Base-by-base conservation (phyloP, 495 filamentous ascomycete species). In the Astrothelium macrocarpum region DNA sequence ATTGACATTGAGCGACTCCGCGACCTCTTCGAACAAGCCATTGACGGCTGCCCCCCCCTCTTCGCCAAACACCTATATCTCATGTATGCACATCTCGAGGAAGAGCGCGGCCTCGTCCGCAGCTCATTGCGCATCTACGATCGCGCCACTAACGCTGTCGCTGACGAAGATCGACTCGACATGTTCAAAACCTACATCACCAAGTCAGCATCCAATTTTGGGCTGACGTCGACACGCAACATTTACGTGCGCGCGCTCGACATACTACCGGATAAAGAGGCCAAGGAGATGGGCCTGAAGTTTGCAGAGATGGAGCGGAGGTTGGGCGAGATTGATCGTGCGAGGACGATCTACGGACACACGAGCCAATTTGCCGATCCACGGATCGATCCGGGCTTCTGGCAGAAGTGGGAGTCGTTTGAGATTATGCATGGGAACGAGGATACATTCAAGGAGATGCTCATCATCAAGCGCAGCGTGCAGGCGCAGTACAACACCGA, bases 101-200 rank as follows among this genome's bases (percentile, higher is more conserved):
- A 99, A 75, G 95, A 97, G 71, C 84, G 94, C 14, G 94, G 94
- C 18, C 84, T 99, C 20, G 91, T 94, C n/a, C 82, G 94, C 53
- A 94, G 97, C 71, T 95, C 95, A 28, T 97, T 99, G 94, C 86
- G 94, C 32, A 99, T 99, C 63, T 99, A 99, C 75, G 94, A 99
- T 75, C 89, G 94, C 59, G 94, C 95, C 29, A 97, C 94, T 20
- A 88, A 94, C 2, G 91, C 94, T 18, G 95, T 99, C 9, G 89
- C 91, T 20, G 94, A 99, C 73, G 93, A 96, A 69, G 91, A 97
- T 71, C 81, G 91, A 12, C 87, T 90, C 67, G 95, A 96, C 73
- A 96, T 99, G 91, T 99, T 97, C 79, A 93, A 96, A 73, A 96
- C 97, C 73, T 99, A 97, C 80, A 96, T 99, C 73, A 97, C 95